Conservation (phyloP, 1,284 basidiomycete genomes). For the Malassezia vespertilionis region DNA sequence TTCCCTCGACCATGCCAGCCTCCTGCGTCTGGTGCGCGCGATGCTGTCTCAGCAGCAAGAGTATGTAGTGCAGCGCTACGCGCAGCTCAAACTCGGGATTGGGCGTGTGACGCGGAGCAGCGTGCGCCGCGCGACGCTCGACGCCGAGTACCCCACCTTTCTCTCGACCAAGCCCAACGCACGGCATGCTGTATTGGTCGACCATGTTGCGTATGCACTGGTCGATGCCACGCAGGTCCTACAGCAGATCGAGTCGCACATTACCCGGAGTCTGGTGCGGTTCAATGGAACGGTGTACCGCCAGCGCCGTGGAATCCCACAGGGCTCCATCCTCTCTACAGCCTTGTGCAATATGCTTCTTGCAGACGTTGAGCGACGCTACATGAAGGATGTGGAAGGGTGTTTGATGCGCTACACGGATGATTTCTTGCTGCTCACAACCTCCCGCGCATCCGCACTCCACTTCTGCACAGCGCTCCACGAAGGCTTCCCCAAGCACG, state of each 20-base stretch:
- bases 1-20: slow-evolving; percentile 77
- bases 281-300: slow-evolving; percentile 61
- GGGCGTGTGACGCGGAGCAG: slow-evolving; percentile 14
- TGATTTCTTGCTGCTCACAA: slow-evolving; percentile 83
- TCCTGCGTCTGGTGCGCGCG: slow-evolving; percentile 51
- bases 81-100: slow-evolving; percentile 23
- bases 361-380: slow-evolving; percentile 70
- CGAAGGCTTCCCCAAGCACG: slow-evolving; percentile 66
- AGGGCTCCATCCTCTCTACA: slow-evolving; percentile 81
- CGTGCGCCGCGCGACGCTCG: slow-evolving; percentile 22
- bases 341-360: slow-evolving; percentile 73
- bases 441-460: slow-evolving; percentile 57
- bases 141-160: slow-evolving; percentile 66
- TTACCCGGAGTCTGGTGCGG: slow-evolving; percentile 72
- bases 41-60: slow-evolving; percentile 14
- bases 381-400: not conserved
- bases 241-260: slow-evolving; percentile 70
- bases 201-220: slow-evolving; percentile 62
- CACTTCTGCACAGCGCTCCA: slow-evolving; percentile 69
- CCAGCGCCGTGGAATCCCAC: slow-evolving; percentile 83
- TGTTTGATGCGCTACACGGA: slow-evolving; percentile 66
- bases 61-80: slow-evolving; percentile 36
- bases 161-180: slow-evolving; percentile 50
- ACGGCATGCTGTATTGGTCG: slow-evolving; percentile 70
- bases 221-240: slow-evolving; percentile 57